These are phyloP conservation scores for Blastocystis sp. DNA, from an alignment of 352 stramenopile genomes.

Conservation along the genomic window DNA sequence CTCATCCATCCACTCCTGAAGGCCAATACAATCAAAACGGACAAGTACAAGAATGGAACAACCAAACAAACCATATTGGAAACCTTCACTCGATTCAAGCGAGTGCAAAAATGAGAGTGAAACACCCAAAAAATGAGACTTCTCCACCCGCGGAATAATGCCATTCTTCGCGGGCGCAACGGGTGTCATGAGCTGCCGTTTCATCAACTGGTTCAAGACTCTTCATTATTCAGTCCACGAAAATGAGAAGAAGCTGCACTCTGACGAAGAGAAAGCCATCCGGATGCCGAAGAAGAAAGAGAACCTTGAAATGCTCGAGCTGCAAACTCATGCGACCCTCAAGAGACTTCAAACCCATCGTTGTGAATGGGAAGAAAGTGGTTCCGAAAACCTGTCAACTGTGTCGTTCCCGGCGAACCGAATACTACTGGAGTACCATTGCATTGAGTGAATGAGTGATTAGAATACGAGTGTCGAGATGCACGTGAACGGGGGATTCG, in stretches of 20 bases:
- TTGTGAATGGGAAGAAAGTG: conserved; percentile 45
- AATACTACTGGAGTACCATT: conserved; percentile 40
- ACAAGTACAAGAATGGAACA: no score
- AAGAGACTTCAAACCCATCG: conserved; percentile 40
- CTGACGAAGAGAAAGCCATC: neutral
- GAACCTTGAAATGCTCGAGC: conserved; percentile 31
- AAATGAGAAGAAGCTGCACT: conserved; percentile 32
- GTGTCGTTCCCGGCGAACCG: neutral
- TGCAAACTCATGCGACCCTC: conserved; percentile 21
- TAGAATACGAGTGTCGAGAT: conserved; percentile 16
- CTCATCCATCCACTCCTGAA: no score
- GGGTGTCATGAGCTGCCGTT: neutral
- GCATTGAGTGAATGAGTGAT: neutral
- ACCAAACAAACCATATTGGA: no score
- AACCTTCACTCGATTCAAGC: no score
- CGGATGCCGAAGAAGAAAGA: neutral
- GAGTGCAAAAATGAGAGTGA: neutral
- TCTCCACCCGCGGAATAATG: neutral
- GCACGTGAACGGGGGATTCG: neutral
- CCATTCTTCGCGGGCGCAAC: neutral
- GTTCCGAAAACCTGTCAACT: conserved; percentile 35
- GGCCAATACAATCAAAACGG: no score
- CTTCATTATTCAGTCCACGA: neutral
- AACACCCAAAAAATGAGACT: neutral
- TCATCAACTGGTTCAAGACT: neutral